Evolutionary conservation across 2,329 filamentous ascomycete species (phyloP), one percentile per base, ranked within the genome.

Genomic region (Botrytis paeoniae): DNA sequence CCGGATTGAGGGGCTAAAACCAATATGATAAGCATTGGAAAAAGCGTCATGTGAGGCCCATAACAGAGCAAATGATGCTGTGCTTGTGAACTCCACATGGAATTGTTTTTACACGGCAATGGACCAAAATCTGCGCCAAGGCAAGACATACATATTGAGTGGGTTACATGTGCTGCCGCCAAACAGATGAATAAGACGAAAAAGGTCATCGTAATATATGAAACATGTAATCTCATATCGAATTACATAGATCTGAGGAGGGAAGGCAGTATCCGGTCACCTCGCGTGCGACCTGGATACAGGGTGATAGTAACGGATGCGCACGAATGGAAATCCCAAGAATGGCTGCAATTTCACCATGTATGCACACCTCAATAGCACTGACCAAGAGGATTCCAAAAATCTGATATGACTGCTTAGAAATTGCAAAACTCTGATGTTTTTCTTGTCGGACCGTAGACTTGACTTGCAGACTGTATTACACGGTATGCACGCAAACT

Each of bases 61-160:
- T 29, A 29, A 57, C 20, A 68, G 65, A 68, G n/a, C 65, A 68
- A 68, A 37, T 68, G 65, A 68, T 57, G 65, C n/a, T 68, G 65
- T 68, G 65, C 48, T 68, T 68, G 65, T 68, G 48, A 68, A 57
- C 48, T 57, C 45, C 16, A 54, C 39, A 32, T 32, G 6, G 22
- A 16, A 16, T 57, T 25, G 37, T n/a, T 14, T 41, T 68, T 41
- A 22, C 48, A 68, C 35, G 48, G 25, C 65, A 57, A 68, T 9
- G 22, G n/a, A 14, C 65, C n/a, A 25, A 57, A 57, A 16, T 54
- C 10, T 68, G 16, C 25, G 32, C n/a, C 29, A 51, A 41, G 39
- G 35, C 35, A 32, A 57, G 48, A 68, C 65, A 68, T 57, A 57
- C 18, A 32, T 32, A 9, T 29, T 57, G 9, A 29, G 25, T 16